These are phyloP conservation scores for Mycena olivaceomarginata DNA, from an alignment of 768 basidiomycete genomes.

Conservation along the genomic window DNA sequence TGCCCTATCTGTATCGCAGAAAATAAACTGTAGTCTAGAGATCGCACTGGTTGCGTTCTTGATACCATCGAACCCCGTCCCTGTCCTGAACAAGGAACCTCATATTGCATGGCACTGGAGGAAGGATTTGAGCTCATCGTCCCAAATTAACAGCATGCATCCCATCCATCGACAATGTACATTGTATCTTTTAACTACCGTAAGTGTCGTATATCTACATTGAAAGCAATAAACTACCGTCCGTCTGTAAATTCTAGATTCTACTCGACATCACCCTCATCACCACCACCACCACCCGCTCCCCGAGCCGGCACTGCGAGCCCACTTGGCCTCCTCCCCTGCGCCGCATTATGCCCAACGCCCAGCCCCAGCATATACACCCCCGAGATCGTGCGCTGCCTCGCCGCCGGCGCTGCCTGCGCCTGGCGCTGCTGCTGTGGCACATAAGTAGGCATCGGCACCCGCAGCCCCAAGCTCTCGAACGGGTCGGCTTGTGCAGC, in stretches of 20 bases:
- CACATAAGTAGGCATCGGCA: constrained; percentile 40
- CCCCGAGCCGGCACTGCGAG: constrained; percentile 22
- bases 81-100: too few species aligned
- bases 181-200: neutral
- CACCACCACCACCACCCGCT: neutral
- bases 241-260: neutral
- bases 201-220: neutral
- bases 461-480: constrained; percentile 39
- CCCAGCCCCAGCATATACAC: constrained; percentile 45
- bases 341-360: neutral
- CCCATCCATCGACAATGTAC: too few species aligned
- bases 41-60: too few species aligned
- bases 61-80: too few species aligned
- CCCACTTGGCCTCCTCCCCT: constrained; percentile 34
- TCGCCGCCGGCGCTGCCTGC: neutral
- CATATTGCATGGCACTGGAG: too few species aligned
- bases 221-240: neutral
- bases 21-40: too few species aligned
- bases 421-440: constrained; percentile 10
- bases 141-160: too few species aligned
- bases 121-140: too few species aligned
- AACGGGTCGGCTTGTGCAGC: constrained; percentile 15
- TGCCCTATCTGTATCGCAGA: too few species aligned
- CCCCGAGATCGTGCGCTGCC: constrained; percentile 43
- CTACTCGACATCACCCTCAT: constrained; percentile 17